Conservation (phyloP, 192 early-diverging fungal species). For the Coemansia javaensis region DNA sequence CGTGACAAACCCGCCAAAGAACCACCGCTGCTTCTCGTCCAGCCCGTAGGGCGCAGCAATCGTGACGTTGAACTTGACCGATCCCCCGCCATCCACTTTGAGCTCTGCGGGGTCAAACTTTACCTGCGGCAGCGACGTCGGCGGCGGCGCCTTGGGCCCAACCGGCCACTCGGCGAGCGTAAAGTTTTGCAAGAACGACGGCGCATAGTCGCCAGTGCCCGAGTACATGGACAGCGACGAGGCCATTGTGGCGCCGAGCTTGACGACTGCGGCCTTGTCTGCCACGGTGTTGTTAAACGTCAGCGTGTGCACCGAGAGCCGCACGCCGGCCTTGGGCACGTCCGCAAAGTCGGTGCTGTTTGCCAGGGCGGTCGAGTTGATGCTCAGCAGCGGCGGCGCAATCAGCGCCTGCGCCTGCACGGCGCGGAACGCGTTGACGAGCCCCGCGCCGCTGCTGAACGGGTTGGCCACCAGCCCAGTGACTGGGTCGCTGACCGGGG, state of each 20-base stretch:
- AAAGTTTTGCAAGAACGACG: neutral
- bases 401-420: conserved; percentile 50
- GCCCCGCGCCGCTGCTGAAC: conserved; percentile 61
- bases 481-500: neutral
- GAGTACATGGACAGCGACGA: conserved; percentile 23
- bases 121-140: conserved; percentile 6
- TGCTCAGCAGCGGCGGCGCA: conserved; percentile 53
- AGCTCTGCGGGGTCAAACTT: neutral
- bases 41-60: conserved; percentile 23
- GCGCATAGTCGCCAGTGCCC: conserved; percentile 4
- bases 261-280: conserved; percentile 1
- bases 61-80: conserved; percentile 5
- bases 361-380: too few species aligned
- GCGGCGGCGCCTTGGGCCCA: neutral
- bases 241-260: neutral
- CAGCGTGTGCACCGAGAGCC: too few species aligned
- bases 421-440: conserved; percentile 64
- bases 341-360: too few species aligned
- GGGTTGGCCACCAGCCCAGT: neutral
- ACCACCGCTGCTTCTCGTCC: conserved; percentile 20
- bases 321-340: too few species aligned
- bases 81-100: conserved; percentile 13
- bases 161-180: conserved; percentile 3
- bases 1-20: conserved; percentile 37
- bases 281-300: conserved; percentile 4